Evolutionary conservation across 768 basidiomycete species (phyloP).

Genomic region (Rhodotorula kratochvilovae): DNA sequence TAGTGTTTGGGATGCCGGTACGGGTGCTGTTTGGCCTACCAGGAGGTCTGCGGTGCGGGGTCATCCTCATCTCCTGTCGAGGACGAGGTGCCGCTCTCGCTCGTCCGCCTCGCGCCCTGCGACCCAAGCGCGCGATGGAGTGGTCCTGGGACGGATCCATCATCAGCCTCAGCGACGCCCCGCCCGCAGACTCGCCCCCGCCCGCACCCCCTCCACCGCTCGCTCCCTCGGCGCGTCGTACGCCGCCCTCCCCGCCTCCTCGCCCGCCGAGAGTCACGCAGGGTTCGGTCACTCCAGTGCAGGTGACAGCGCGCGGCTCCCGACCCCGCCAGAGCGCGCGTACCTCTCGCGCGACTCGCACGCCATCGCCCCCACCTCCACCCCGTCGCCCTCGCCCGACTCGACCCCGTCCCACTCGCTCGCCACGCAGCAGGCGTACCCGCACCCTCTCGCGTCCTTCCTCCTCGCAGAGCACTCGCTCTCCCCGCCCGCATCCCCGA

Average conservation of each 20-base stretch:
- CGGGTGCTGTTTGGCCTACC: too few species aligned
- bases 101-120: too few species aligned
- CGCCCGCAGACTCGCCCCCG: background rate
- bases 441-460: slow-evolving; percentile 1
- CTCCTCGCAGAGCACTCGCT: slow-evolving; percentile 12
- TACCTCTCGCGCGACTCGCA: background rate
- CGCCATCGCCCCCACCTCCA: background rate
- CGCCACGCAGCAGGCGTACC: background rate
- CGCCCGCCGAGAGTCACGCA: too few species aligned
- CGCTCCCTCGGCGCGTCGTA: background rate
- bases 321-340: background rate
- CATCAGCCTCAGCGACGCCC: background rate
- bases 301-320: background rate
- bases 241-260: too few species aligned
- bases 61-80: too few species aligned
- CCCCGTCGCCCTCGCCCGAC: background rate
- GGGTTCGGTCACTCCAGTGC: too few species aligned
- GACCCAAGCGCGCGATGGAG: background rate
- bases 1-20: too few species aligned
- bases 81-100: too few species aligned
- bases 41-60: too few species aligned
- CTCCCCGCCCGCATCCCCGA: slow-evolving; percentile 16
- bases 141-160: slow-evolving; percentile 26
- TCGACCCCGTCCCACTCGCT: background rate
- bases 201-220: background rate